Evolutionary conservation across 1,139 yeast genomes (phyloP).

Genomic region (Blastobotrys apis): DNA sequence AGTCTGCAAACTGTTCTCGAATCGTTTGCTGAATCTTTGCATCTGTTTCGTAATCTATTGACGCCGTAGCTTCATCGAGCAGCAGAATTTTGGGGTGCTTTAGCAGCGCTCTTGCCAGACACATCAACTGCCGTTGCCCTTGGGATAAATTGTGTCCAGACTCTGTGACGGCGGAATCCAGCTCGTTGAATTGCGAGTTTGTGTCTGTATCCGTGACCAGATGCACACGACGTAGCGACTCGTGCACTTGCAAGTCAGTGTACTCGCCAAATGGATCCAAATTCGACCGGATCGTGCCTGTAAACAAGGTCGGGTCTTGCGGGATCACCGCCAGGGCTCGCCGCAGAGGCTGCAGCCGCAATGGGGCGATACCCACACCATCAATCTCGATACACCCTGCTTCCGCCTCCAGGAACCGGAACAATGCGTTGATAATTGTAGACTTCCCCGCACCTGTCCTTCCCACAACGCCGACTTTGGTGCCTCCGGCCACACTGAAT

Average conservation of each 20-base stretch:
- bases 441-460: conserved; percentile 84
- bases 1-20: conserved; percentile 53
- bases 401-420: conserved; percentile 62
- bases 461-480: conserved; percentile 75
- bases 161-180: conserved; percentile 35
- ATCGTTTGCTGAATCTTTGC: conserved; percentile 70
- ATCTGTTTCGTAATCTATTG: conserved; percentile 78
- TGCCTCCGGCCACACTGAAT: conserved; percentile 51
- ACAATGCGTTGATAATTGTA: conserved; percentile 63
- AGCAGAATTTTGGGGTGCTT: conserved; percentile 59
- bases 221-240: conserved; percentile 23
- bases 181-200: conserved; percentile 53
- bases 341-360: conserved; percentile 55
- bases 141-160: conserved; percentile 69
- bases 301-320: conserved; percentile 67
- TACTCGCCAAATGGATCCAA: conserved; percentile 56
- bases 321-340: conserved; percentile 63
- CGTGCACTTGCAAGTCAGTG: conserved; percentile 46
- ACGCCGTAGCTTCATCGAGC: conserved; percentile 80
- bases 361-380: conserved; percentile 48
- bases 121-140: conserved; percentile 72
- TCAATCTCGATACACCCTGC: conserved; percentile 54
- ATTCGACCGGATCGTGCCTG: conserved; percentile 58
- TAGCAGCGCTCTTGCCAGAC: conserved; percentile 67
- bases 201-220: background rate